These are phyloP conservation scores for Verticillium alfalfae DNA, from an alignment of 2,329 filamentous ascomycete species.

Conservation along the genomic window DNA sequence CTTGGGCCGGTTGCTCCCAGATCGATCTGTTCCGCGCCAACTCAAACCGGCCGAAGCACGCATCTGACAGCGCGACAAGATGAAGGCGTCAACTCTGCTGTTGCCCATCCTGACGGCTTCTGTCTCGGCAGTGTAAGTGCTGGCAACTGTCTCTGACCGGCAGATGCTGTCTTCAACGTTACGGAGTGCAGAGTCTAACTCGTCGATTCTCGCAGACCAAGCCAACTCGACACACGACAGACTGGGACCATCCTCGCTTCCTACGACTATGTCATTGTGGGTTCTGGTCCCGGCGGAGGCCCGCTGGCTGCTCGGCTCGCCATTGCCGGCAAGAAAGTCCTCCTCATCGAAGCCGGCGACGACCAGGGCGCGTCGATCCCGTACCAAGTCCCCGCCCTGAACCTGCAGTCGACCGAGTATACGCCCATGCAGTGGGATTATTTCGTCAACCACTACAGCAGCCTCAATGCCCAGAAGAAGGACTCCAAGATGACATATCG, in stretches of 20 bases:
- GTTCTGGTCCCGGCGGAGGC: slow-evolving; percentile 50
- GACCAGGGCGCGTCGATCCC: slow-evolving; percentile 36
- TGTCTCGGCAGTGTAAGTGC: neutral
- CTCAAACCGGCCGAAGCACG: neutral
- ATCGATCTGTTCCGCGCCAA: neutral
- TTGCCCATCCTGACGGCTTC: neutral
- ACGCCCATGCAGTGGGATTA: slow-evolving; percentile 13
- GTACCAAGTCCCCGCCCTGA: slow-evolving; percentile 19
- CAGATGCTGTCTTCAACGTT: no score
- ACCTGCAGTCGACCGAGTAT: slow-evolving; percentile 13
- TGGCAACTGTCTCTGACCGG: neutral
- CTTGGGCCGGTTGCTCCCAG: neutral
- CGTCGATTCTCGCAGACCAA: neutral
- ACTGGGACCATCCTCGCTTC: neutral
- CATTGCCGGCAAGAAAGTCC: slow-evolving; percentile 47
- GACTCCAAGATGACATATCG: slow-evolving; percentile 51
- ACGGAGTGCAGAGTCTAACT: neutral
- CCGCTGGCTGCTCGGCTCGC: slow-evolving; percentile 51
- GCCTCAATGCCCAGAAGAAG: slow-evolving; percentile 21
- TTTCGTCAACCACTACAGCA: slow-evolving; percentile 12
- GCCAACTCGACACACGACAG: neutral
- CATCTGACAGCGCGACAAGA: neutral
- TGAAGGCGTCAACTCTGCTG: neutral
- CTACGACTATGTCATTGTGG: slow-evolving; percentile 57
- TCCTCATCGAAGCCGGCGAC: slow-evolving; percentile 55